Evolutionary conservation across 2,329 filamentous ascomycete genomes (phyloP), one percentile per base, ranked within the genome.

Genomic region (Microcyclospora pomicola): DNA sequence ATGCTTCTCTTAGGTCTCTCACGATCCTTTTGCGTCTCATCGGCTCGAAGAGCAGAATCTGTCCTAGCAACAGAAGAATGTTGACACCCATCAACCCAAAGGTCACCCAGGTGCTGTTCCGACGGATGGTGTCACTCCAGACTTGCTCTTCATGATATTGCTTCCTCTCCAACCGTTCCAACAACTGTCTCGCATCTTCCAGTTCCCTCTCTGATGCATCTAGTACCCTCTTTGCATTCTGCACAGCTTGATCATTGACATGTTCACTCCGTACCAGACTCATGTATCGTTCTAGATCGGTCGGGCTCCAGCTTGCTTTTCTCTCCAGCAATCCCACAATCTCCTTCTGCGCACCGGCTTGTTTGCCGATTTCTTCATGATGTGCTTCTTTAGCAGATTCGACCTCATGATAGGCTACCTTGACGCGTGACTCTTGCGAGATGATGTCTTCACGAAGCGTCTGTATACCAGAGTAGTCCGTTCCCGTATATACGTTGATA

Each of bases 91-190:
- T 98, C 44, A 98, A 66, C 0, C 88, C 91, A 77, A 92, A 96
- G 0, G 91, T 98, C 28, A 92, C 88, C 91, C 91, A 98, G 0
- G 91, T 98, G 58, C 82, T 91, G 69, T 94, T 94, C 47, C 91
- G 72, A 28, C 91, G 73, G 56, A 98, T 98, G 51, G 93, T 88
- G 59, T 98, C 91, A 55, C 84, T 93, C 91, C 91, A 98, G 40
- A 98, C 92, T 65, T 98, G 91, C 66, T 98, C 91, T 64, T 98
- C 91, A 60, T 98, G 91, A 61, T 98, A 98, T 43, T 92, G 76
- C 44, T 82, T 82, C 36, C 95, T 67, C 50, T 96, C 95, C 36
- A 80, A 77, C 44, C 80, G 77, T 56, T 82, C 88, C 38, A 98
- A 66, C 51, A 78, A 73, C 37, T 77, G 74, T 39, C 78, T 74